Evolutionary conservation across 129 eudicot genomes (phyloP).

Genomic region (Daucus carota): DNA sequence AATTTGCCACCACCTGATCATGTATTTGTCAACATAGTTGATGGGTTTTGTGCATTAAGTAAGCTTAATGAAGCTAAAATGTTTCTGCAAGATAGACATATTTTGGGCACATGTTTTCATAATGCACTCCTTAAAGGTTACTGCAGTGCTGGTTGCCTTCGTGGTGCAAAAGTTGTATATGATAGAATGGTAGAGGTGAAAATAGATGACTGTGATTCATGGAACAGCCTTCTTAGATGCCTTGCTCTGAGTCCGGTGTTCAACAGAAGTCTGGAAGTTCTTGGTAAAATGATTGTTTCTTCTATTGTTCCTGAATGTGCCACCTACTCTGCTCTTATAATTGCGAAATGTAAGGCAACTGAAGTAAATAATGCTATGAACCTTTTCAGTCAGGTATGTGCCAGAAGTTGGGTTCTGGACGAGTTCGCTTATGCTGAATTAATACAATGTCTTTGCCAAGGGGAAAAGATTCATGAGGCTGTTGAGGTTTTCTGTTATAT

Average conservation of each 20-base stretch:
- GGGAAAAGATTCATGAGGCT: slow-evolving; percentile 42
- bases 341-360: slow-evolving; percentile 49
- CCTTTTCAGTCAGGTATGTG: slow-evolving; percentile 35
- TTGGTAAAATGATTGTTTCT: slow-evolving; percentile 57
- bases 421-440: slow-evolving; percentile 36
- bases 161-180: slow-evolving; percentile 35
- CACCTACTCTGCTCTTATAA: slow-evolving; percentile 61
- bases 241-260: slow-evolving; percentile 26
- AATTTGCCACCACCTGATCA: slow-evolving; percentile 32
- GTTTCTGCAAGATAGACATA: slow-evolving; percentile 37
- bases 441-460: slow-evolving; percentile 43
- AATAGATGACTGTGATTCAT: slow-evolving; percentile 34
- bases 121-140: slow-evolving; percentile 49
- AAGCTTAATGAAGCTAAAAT: slow-evolving; percentile 35
- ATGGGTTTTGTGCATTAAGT: slow-evolving; percentile 41
- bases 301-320: slow-evolving; percentile 38
- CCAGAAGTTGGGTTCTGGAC: slow-evolving; percentile 45
- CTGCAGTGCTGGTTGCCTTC: slow-evolving; percentile 26
- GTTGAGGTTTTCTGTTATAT: slow-evolving; percentile 46
- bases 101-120: slow-evolving; percentile 26
- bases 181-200: slow-evolving; percentile 40
- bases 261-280: slow-evolving; percentile 33
- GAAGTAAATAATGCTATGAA: slow-evolving; percentile 39
- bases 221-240: slow-evolving; percentile 52
- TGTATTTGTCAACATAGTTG: slow-evolving; percentile 39